Evolutionary conservation across 2,329 filamentous ascomycete genomes (phyloP).

Genomic region (Tolypocladium amazonense): DNA sequence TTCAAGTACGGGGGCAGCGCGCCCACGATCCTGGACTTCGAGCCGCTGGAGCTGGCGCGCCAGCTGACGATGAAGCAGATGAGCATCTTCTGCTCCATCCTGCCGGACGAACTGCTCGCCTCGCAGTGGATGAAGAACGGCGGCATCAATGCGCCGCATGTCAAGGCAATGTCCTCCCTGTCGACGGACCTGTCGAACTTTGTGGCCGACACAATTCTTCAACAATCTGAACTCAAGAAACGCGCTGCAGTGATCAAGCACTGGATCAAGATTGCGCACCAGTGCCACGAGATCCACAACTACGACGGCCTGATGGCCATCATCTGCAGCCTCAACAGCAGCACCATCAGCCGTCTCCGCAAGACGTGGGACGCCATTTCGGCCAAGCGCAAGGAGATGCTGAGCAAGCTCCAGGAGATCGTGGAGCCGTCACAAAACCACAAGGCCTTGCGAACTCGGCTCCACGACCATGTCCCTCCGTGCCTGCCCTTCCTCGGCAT

Average conservation of each 20-base stretch:
- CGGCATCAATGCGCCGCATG: slow-evolving; percentile 70
- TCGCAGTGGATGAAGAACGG: slow-evolving; percentile 91
- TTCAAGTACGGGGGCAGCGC: slow-evolving; percentile 63
- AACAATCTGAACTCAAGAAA: slow-evolving; percentile 84
- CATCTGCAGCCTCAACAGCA: slow-evolving; percentile 86
- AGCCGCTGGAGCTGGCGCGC: slow-evolving; percentile 79
- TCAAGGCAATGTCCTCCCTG: slow-evolving; percentile 85
- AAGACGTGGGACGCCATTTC: slow-evolving; percentile 89
- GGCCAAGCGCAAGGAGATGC: slow-evolving; percentile 66
- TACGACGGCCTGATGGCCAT: slow-evolving; percentile 97
- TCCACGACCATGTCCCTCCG: slow-evolving; percentile 79
- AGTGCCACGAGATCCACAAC: slow-evolving; percentile 83
- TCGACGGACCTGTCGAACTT: slow-evolving; percentile 89
- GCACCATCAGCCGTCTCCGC: slow-evolving; percentile 77
- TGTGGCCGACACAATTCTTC: slow-evolving; percentile 85
- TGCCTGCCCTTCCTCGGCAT: slow-evolving; percentile 94
- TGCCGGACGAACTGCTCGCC: slow-evolving; percentile 82
- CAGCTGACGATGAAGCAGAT: slow-evolving; percentile 92
- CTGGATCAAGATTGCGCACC: slow-evolving; percentile 90
- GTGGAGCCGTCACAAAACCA: slow-evolving; percentile 90
- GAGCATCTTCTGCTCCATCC: slow-evolving; percentile 79
- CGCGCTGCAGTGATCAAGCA: slow-evolving; percentile 86
- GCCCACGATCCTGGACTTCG: slow-evolving; percentile 79
- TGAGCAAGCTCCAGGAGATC: slow-evolving; percentile 71
- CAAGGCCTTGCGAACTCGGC: slow-evolving; percentile 68